A percentile compares a stretch with the other conserved stretches of the same genome.
Conservation (phyloP, 441 rosid species). For the Erysimum cheiri region DNA sequence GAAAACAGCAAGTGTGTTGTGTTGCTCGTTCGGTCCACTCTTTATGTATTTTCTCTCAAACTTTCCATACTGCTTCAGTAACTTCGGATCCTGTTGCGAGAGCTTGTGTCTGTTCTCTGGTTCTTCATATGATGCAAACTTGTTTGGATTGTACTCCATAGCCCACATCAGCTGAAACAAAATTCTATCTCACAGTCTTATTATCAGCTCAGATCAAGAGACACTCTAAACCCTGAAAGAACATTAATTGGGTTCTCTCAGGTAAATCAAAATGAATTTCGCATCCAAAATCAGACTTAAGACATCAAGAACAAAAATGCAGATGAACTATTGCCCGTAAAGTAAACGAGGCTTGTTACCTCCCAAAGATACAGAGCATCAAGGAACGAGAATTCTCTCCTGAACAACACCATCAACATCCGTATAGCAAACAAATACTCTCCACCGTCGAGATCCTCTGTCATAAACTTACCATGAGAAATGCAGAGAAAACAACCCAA, state of each 20-base stretch:
- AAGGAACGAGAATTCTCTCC: slow-evolving; percentile 91
- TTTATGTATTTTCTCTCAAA: slow-evolving; percentile 67
- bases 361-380: slow-evolving; percentile 96
- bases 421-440: slow-evolving; percentile 95
- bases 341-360: slow-evolving; percentile 47
- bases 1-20: slow-evolving; percentile 73
- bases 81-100: slow-evolving; percentile 49
- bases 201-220: slow-evolving; percentile 29
- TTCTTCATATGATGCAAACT: slow-evolving; percentile 64
- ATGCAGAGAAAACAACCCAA: slow-evolving; percentile 3
- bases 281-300: neutral
- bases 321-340: neutral
- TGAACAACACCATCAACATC: slow-evolving; percentile 96
- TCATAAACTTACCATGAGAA: slow-evolving; percentile 20
- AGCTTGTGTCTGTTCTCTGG: slow-evolving; percentile 38
- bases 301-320: neutral
- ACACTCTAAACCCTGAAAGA: slow-evolving; percentile 11
- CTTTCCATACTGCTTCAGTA: slow-evolving; percentile 78
- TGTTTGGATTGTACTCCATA: slow-evolving; percentile 93
- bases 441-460: slow-evolving; percentile 95
- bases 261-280: slow-evolving; percentile 6
- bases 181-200: slow-evolving; percentile 40
- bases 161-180: slow-evolving; percentile 93
- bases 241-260: slow-evolving; percentile 20
- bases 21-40: slow-evolving; percentile 56